Conservation (phyloP, 2,329 filamentous ascomycete genomes). For the Fusarium burgessii region DNA sequence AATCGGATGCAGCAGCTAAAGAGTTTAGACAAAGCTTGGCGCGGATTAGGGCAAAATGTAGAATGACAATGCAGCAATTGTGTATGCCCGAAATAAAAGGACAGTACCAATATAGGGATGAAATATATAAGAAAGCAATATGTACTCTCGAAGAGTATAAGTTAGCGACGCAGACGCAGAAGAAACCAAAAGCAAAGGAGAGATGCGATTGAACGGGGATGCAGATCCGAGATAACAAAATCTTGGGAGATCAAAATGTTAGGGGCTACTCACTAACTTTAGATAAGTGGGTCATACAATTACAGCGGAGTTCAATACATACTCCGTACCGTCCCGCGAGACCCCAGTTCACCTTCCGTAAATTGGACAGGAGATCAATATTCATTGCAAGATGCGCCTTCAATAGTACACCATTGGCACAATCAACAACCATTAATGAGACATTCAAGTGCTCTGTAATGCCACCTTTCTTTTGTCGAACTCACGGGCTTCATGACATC, state of each 20-base stretch:
- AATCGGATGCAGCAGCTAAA: constrained; percentile 15
- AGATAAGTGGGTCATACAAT: not conserved
- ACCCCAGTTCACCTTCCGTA: not conserved
- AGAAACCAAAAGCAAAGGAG: constrained; percentile 11
- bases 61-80: not conserved
- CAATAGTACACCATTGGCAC: no score
- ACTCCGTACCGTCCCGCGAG: not conserved
- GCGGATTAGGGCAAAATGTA: not conserved
- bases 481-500: not conserved
- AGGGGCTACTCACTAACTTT: constrained; percentile 22
- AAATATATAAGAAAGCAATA: constrained; percentile 4
- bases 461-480: not conserved
- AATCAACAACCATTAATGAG: no score
- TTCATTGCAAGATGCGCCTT: not conserved
- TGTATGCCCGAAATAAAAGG: not conserved
- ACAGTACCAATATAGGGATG: not conserved
- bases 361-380: not conserved
- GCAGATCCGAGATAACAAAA: constrained; percentile 30
- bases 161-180: not conserved
- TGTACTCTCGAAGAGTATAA: constrained; percentile 10
- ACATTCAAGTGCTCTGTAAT: not conserved
- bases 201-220: constrained; percentile 8
- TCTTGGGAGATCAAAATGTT: constrained; percentile 33
- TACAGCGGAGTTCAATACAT: not conserved
- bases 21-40: constrained; percentile 11